phyloP scores from a whole-genome alignment of 495 filamentous ascomycete genomes.

The Penicillium longicatenatum region DNA sequence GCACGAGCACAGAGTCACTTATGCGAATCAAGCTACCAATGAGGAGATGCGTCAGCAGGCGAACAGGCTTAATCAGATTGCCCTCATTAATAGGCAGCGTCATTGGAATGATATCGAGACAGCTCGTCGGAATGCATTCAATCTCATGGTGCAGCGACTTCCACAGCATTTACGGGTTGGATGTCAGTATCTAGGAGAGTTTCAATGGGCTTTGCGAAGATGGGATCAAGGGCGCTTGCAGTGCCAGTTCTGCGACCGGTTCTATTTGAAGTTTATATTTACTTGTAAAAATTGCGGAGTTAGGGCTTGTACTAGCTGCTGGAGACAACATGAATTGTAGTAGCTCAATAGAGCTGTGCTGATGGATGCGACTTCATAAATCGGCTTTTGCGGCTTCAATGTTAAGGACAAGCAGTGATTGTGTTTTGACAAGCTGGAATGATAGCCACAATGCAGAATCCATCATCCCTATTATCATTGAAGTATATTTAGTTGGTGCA shows the following conservation, averaged over 20 bases:
- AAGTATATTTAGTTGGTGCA: no score
- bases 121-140: not conserved
- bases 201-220: conserved; percentile 20
- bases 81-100: no score
- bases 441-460: no score
- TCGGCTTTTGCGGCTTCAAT: no score
- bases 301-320: not conserved
- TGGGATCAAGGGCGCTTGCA: conserved; percentile 13
- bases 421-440: no score
- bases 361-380: not conserved
- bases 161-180: conserved; percentile 12
- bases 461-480: no score
- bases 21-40: not conserved
- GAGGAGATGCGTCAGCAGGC: not conserved
- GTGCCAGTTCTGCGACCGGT: conserved; percentile 8
- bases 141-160: conserved; percentile 6
- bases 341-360: not conserved
- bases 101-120: not conserved
- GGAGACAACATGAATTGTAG: not conserved
- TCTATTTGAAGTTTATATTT: not conserved
- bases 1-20: not conserved
- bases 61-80: no score
- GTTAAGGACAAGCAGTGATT: no score
- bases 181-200: conserved; percentile 14
- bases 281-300: not conserved